phyloP scores from a whole-genome alignment of 2,329 filamentous ascomycete genomes.

The Neonectria punicea region DNA sequence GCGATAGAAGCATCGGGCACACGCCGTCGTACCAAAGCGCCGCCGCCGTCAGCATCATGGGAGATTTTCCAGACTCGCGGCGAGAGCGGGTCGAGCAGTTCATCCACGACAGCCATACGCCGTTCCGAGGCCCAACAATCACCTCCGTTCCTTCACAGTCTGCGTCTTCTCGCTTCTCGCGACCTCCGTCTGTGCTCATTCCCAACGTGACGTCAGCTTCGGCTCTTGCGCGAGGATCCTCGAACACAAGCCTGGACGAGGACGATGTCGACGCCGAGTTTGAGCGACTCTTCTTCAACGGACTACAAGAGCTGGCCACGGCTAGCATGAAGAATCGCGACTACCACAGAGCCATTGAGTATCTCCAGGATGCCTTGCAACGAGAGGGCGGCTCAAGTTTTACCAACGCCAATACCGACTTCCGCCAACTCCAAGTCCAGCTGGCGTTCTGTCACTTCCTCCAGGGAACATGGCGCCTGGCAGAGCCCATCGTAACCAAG shows the following conservation, averaged over 20 bases:
- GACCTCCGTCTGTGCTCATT: background rate
- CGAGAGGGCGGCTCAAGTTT: background rate
- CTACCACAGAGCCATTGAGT: slow-evolving; percentile 37
- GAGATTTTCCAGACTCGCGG: slow-evolving; percentile 4
- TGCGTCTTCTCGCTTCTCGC: background rate
- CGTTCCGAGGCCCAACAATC: background rate
- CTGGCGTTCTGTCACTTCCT: slow-evolving; percentile 39
- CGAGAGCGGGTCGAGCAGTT: slow-evolving; percentile 3
- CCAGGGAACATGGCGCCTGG: slow-evolving; percentile 34
- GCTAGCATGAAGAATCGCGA: slow-evolving; percentile 37
- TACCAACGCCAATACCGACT: background rate
- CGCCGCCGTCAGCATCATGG: background rate
- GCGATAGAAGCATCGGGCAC: background rate
- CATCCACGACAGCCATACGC: background rate
- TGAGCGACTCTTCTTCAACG: slow-evolving; percentile 26
- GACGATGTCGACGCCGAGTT: slow-evolving; percentile 21
- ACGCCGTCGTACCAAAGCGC: background rate
- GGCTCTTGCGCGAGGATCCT: background rate
- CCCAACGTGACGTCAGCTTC: background rate
- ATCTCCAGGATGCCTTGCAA: slow-evolving; percentile 34
- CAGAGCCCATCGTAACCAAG: slow-evolving; percentile 20
- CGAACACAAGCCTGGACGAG: background rate
- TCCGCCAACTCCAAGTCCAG: slow-evolving; percentile 33
- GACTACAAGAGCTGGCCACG: slow-evolving; percentile 37
- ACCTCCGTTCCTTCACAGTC: background rate